Conservation (phyloP, 805 yeast genomes). For the Ogataea ganodermae region DNA sequence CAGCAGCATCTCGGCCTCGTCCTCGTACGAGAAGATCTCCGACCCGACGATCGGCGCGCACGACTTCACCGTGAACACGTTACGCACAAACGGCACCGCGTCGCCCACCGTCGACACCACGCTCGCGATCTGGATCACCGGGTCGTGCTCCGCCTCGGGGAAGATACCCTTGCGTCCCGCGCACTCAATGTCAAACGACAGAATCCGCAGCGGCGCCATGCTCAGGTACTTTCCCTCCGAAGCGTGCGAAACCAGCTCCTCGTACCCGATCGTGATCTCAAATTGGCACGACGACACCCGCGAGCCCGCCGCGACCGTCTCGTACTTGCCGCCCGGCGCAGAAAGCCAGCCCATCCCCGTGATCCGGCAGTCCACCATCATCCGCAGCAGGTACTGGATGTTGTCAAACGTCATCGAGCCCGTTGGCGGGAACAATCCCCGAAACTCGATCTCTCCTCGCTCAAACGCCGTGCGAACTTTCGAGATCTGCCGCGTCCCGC, state of each 20-base stretch:
- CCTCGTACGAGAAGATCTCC: conserved; percentile 72
- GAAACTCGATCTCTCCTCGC: conserved; percentile 69
- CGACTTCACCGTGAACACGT: conserved; percentile 89
- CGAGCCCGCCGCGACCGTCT: conserved; percentile 37
- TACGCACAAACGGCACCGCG: conserved; percentile 84
- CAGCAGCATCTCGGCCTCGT: conserved; percentile 79
- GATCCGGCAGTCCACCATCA: conserved; percentile 90
- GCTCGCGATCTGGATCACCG: conserved; percentile 96
- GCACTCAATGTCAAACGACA: conserved; percentile 97
- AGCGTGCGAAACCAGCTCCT: conserved; percentile 72
- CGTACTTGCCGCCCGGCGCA: conserved; percentile 73
- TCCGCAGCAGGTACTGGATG: conserved; percentile 77
- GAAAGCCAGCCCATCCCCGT: conserved; percentile 98
- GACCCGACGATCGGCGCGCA: conserved; percentile 95
- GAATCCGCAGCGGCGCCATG: conserved; percentile 89
- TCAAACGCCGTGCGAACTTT: conserved; percentile 81
- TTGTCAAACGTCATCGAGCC: conserved; percentile 84
- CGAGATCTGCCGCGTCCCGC: conserved; percentile 65
- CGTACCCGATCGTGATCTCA: conserved; percentile 72
- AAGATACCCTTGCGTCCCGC: conserved; percentile 96
- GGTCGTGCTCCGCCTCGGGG: conserved; percentile 92
- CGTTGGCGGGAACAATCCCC: conserved; percentile 59
- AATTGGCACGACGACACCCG: conserved; percentile 79
- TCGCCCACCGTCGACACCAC: conserved; percentile 87
- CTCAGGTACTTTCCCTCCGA: conserved; percentile 93